Percentiles rank a stretch among this genome's conserved stretches.
Evolutionary conservation across 306 rosid genomes (phyloP).

Genomic region (Heteromeles arbutifolia): DNA sequence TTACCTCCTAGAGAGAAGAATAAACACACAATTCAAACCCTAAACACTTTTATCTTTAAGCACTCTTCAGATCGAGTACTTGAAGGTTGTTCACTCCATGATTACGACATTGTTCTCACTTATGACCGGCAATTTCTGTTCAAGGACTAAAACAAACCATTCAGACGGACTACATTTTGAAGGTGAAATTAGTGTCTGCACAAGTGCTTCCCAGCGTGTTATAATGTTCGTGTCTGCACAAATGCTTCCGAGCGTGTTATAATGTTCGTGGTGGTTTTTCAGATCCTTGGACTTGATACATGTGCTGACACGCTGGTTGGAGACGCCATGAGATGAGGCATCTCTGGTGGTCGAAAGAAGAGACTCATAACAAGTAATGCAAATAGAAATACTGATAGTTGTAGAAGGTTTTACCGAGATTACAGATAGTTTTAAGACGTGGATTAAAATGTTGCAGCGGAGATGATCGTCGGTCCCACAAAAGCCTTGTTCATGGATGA

Average conservation of each 20-base stretch:
- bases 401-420: background rate
- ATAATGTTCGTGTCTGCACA: background rate
- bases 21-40: too few species aligned
- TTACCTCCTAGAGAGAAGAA: too few species aligned
- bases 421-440: background rate
- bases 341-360: conserved; percentile 43
- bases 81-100: too few species aligned
- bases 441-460: conserved; percentile 11
- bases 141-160: conserved; percentile 30
- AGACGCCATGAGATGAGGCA: conserved; percentile 40
- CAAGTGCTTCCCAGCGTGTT: background rate
- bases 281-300: conserved; percentile 44
- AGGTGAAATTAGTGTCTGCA: conserved; percentile 19
- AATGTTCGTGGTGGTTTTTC: background rate
- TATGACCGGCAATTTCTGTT: conserved; percentile 40
- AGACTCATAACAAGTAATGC: conserved; percentile 37
- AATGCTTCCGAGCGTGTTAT: background rate
- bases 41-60: too few species aligned
- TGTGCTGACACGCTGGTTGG: conserved; percentile 40
- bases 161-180: conserved; percentile 43
- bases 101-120: too few species aligned
- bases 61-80: too few species aligned
- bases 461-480: conserved; percentile 41
- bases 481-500: conserved; percentile 44
- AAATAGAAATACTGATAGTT: background rate